Percentiles rank a stretch among this genome's conserved stretches.
These are phyloP conservation scores for Hordeum marinum DNA, from an alignment of 176 grass and related monocot species.

Conservation along the genomic window DNA sequence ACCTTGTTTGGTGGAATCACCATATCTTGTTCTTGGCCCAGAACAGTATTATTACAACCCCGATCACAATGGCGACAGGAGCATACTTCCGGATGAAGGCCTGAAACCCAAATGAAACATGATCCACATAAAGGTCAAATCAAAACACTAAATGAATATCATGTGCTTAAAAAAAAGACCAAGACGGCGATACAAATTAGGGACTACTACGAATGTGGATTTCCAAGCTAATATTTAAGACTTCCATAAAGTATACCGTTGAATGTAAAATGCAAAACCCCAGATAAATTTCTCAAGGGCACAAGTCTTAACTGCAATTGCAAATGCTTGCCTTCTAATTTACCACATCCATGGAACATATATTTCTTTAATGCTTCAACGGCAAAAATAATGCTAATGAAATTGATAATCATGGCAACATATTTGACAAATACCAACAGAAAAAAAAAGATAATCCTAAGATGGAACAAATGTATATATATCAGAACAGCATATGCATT, in stretches of 20 bases:
- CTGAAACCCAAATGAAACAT: slow-evolving; percentile 24
- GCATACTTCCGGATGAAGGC: slow-evolving; percentile 86
- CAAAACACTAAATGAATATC: background rate
- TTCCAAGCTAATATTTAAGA: background rate
- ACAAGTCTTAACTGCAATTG: background rate
- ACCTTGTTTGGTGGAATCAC: slow-evolving; percentile 35
- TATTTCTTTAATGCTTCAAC: background rate
- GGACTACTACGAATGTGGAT: background rate
- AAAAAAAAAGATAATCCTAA: background rate
- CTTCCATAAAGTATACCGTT: background rate
- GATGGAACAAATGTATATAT: background rate
- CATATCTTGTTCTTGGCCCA: slow-evolving; percentile 92
- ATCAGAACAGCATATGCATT: background rate
- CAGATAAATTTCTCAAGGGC: background rate
- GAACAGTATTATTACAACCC: slow-evolving; percentile 80
- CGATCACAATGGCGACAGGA: slow-evolving; percentile 80
- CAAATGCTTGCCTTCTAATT: background rate
- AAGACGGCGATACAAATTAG: background rate
- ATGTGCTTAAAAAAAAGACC: background rate
- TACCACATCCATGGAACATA: background rate
- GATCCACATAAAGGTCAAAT: background rate
- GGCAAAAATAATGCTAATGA: background rate
- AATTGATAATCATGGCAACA: background rate
- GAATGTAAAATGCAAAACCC: background rate
- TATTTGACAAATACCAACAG: background rate